Conservation (phyloP, 2,329 filamentous ascomycete genomes). For the Fusarium zealandicum region DNA sequence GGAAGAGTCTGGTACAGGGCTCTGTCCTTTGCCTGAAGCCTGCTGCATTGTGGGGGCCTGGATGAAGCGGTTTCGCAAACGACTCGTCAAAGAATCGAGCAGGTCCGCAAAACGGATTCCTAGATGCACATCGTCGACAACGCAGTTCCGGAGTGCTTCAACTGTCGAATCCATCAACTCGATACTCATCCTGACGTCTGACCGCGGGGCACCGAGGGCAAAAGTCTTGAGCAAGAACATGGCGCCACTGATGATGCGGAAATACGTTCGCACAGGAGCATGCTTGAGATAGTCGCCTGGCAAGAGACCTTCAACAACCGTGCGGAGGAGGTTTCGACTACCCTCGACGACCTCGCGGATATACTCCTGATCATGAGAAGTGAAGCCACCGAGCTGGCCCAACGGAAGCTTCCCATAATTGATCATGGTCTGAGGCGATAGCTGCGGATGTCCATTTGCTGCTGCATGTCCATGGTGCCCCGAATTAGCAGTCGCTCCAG, state of each 20-base stretch:
- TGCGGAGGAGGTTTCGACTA: conserved; percentile 76
- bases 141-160: conserved; percentile 75
- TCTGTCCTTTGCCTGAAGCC: conserved; percentile 51
- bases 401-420: conserved; percentile 71
- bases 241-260: conserved; percentile 83
- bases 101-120: conserved; percentile 85
- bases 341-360: conserved; percentile 80
- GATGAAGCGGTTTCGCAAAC: conserved; percentile 77
- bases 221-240: conserved; percentile 89
- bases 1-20: conserved; percentile 46
- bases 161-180: conserved; percentile 78
- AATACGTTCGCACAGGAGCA: conserved; percentile 83
- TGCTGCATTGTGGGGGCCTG: conserved; percentile 62
- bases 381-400: conserved; percentile 69
- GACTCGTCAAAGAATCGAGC: conserved; percentile 78
- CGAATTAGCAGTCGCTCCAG: conserved; percentile 54
- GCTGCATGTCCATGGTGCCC: conserved; percentile 47
- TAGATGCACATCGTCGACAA: conserved; percentile 85
- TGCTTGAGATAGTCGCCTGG: conserved; percentile 81
- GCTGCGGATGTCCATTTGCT: conserved; percentile 41
- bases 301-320: conserved; percentile 78
- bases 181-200: conserved; percentile 78
- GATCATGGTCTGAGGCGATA: conserved; percentile 70
- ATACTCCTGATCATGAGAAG: conserved; percentile 73
- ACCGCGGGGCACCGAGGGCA: conserved; percentile 78